These are phyloP conservation scores for Brassica juncea DNA, from an alignment of 345 rosid genomes.

Conservation along the genomic window DNA sequence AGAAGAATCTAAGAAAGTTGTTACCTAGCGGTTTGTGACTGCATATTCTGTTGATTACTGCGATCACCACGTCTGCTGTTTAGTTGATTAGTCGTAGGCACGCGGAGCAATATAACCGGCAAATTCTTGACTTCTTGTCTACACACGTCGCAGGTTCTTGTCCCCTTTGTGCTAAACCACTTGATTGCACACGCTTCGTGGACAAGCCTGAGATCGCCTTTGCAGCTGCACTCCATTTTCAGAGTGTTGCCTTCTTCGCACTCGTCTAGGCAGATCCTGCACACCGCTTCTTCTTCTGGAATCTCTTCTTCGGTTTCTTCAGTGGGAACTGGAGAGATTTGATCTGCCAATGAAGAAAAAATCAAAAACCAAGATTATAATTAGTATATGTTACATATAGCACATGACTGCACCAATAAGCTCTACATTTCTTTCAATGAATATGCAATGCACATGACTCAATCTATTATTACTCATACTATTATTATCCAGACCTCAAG, in stretches of 20 bases:
- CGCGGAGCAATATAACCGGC: constrained; percentile 85
- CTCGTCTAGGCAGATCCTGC: constrained; percentile 84
- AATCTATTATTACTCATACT: too few species aligned
- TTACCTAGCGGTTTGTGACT: constrained; percentile 65
- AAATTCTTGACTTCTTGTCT: constrained; percentile 80
- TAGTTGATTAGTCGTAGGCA: constrained; percentile 43
- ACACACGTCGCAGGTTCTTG: constrained; percentile 88
- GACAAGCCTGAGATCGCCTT: constrained; percentile 85
- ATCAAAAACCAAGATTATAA: neutral
- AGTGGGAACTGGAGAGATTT: constrained; percentile 50
- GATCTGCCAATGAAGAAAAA: constrained; percentile 50
- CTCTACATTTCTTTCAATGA: neutral
- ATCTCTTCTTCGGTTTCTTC: constrained; percentile 85
- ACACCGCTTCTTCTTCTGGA: constrained; percentile 92
- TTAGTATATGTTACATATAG: constrained; percentile 1
- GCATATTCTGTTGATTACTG: constrained; percentile 48
- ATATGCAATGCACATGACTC: too few species aligned
- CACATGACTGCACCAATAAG: neutral
- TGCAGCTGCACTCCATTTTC: constrained; percentile 98
- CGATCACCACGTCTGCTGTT: constrained; percentile 54
- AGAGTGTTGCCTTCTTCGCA: constrained; percentile 87
- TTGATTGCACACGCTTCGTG: constrained; percentile 87
- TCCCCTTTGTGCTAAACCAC: constrained; percentile 90
- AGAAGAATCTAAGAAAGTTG: constrained; percentile 1
- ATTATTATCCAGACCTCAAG: too few species aligned